Evolutionary conservation across 1,284 basidiomycete species (phyloP), one percentile per base, ranked within the genome.

Genomic region (Porogramme epimiltina): DNA sequence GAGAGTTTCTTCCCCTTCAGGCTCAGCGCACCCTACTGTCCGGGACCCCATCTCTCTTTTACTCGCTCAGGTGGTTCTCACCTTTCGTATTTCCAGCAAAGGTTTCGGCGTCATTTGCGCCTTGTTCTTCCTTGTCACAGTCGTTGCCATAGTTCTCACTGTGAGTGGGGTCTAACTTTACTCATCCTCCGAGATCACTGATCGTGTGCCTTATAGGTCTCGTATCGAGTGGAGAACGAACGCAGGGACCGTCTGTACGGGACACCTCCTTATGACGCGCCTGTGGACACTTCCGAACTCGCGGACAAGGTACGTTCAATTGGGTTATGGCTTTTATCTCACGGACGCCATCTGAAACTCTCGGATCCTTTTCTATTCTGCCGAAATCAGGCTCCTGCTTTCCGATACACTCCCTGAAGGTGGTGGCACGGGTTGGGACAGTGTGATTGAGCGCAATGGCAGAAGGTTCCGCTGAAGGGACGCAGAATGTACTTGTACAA

Each of bases 81-180:
- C 15, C 41, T n/a, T 42, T 15, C 8, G 5, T 3, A 19, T 28
- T 20, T 53, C 51, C 56, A 88, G 86, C 25, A 79, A 79, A 62
- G 87, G 87, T 31, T 88, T 87, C 62, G 81, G 78, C 16, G 84
- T 85, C 6, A 76, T 75, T 0, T 80, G 78, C 47, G 79, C 72
- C 0, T 71, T 89, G 24, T 72, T 80, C 52, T 82, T 87, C 56
- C 66, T 88, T 15, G 80, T 74, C 6, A 77, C 80, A 3, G 20
- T 80, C 3, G 80, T 77, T 38, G 75, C 79, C 2, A 39, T 83
- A 11, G 61, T 82, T 9, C 73, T 89, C 23, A 74, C 74, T 13
- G 28, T 31, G 28, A 13, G 28, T 31, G 6, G 6, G 8, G 8
- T 31, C 13, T 31, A 13, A 8, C 13, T 6, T 31, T 13, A 13